These are phyloP conservation scores for Pezicula rhizophila DNA, from an alignment of 2,329 filamentous ascomycete species.

Conservation along the genomic window DNA sequence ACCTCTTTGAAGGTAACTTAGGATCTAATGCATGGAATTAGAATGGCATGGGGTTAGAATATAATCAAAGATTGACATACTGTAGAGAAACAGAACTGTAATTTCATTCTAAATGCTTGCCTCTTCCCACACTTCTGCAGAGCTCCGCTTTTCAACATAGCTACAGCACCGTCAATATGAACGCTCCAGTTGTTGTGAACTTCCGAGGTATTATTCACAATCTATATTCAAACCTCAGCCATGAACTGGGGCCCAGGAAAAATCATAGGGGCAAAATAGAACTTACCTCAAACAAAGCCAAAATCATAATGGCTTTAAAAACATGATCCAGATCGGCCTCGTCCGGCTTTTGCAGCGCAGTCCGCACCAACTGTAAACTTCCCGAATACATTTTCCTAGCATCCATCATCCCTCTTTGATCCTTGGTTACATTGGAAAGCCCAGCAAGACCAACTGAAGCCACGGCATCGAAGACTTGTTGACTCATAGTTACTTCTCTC, in stretches of 20 bases:
- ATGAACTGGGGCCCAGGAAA: not conserved
- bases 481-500: slow-evolving; percentile 28
- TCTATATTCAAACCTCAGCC: slow-evolving; percentile 3
- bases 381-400: slow-evolving; percentile 45
- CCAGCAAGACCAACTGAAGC: slow-evolving; percentile 47
- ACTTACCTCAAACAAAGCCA: slow-evolving; percentile 43
- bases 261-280: not conserved
- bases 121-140: not conserved
- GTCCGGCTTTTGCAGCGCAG: slow-evolving; percentile 35
- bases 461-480: slow-evolving; percentile 41
- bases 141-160: slow-evolving; percentile 13
- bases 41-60: not conserved
- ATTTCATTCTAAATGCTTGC: slow-evolving; percentile 6
- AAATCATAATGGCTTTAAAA: slow-evolving; percentile 46
- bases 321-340: slow-evolving; percentile 43
- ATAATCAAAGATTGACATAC: slow-evolving; percentile 4
- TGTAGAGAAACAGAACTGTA: slow-evolving; percentile 14
- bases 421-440: slow-evolving; percentile 34
- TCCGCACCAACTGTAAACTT: slow-evolving; percentile 41
- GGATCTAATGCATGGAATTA: slow-evolving; percentile 7
- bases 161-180: slow-evolving; percentile 16
- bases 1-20: slow-evolving; percentile 11
- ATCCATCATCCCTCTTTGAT: slow-evolving; percentile 35
- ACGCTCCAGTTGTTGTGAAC: slow-evolving; percentile 8
- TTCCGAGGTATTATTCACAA: slow-evolving; percentile 10